A percentile compares a stretch with the other conserved stretches of the same genome.
These are phyloP conservation scores for Candida odintsovae DNA, from an alignment of 805 yeast genomes.

Conservation along the genomic window DNA sequence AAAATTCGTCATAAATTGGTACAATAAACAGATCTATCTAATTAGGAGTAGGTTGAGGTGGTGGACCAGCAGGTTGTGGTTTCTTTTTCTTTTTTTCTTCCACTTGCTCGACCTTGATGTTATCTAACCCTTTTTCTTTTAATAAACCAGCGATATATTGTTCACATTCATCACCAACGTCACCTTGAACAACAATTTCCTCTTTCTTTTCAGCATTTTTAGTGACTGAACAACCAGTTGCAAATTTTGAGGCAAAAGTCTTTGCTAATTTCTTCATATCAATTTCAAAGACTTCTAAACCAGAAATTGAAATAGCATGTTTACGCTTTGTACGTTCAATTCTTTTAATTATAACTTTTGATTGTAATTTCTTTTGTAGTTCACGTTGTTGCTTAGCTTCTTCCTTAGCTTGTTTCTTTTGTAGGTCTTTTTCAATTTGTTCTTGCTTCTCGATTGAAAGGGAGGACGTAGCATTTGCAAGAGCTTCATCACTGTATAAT, in stretches of 20 bases:
- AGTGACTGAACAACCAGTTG: constrained; percentile 91
- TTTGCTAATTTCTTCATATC: constrained; percentile 90
- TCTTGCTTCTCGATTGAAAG: constrained; percentile 74
- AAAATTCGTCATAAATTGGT: not conserved
- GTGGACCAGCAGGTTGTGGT: constrained; percentile 6
- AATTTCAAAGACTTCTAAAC: constrained; percentile 81
- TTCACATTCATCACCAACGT: constrained; percentile 88
- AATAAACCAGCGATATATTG: constrained; percentile 63
- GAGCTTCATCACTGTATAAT: constrained; percentile 56
- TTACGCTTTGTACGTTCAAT: constrained; percentile 88
- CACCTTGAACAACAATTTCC: constrained; percentile 90
- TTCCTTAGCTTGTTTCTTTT: constrained; percentile 80
- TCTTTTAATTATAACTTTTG: constrained; percentile 77
- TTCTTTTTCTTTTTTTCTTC: constrained; percentile 79
- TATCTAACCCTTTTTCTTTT: constrained; percentile 75
- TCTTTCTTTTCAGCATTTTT: constrained; percentile 89
- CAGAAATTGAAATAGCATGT: constrained; percentile 79
- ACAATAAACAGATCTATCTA: not conserved
- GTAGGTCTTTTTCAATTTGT: constrained; percentile 73
- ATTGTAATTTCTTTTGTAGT: constrained; percentile 66
- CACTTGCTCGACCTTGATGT: constrained; percentile 83
- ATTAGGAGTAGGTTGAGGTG: not conserved
- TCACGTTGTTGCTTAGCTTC: constrained; percentile 84
- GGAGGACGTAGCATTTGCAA: constrained; percentile 52
- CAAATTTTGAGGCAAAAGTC: constrained; percentile 89